Evolutionary conservation across 306 rosid species (phyloP), one percentile per base, ranked within the genome.

Genomic region (Betula pendula): DNA sequence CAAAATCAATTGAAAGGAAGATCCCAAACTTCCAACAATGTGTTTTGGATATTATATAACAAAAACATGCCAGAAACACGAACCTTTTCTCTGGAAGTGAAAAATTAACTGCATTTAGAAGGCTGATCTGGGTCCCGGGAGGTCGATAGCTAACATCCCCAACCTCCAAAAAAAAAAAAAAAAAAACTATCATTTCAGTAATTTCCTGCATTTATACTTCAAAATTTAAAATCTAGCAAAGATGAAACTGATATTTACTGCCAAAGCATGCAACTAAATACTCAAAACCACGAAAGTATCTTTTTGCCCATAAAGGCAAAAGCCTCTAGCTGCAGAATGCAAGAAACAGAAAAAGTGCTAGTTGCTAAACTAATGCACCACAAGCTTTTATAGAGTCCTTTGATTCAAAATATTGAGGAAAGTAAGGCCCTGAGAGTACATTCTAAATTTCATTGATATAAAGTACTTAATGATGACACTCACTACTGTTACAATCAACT

Each of bases 81-180:
- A 75, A 92, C 98, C 96, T 92, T 79, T 84, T 94, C 85, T 92
- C 96, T 0, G 85, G 90, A 78, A 94, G 96, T 0, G 96, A 89
- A 83, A 94, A 90, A 77, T 66, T 90, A 83, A 92, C 92, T 42
- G 86, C 77, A 77, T 86, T 84, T 38, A 94, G 83, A 70, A 94
- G 96, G 72, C 73, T 84, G 76, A 83, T 81, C 87, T 94, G 90
- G 12, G 93, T 90, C 82, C 98, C 98, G 1, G 97, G 96, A 2
- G 95, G 92, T 74, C 90, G 93, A 87, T 92, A 94, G 85, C 90
- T 80, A 55, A 89, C 89, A 79, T 90, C 94, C 86, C 79, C 88
- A 62, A 89, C 98, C 98, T 90, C 56, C 2, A 75, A 35, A 44
- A 45, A 33, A 2, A 2, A 29, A 29, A n/a, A 62, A 74, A 72